These are phyloP conservation scores for Podospora comata DNA, from an alignment of 495 filamentous ascomycete species.

Conservation along the genomic window DNA sequence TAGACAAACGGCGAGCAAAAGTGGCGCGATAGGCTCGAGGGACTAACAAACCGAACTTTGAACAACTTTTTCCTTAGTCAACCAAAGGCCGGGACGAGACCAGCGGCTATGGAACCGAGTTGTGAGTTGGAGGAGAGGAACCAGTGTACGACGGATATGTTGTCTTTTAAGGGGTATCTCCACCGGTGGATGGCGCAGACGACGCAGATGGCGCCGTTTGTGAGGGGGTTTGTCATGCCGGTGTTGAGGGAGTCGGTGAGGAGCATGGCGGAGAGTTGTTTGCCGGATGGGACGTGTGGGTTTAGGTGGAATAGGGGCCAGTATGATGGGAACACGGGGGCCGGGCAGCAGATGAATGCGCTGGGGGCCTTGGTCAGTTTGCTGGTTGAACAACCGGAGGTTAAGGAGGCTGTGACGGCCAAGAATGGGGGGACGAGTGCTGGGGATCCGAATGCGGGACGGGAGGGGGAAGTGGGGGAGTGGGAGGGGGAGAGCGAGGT, in stretches of 20 bases:
- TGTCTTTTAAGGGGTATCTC: constrained; percentile 74
- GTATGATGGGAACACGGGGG: constrained; percentile 57
- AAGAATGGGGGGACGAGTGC: constrained; percentile 23
- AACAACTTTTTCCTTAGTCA: constrained; percentile 50
- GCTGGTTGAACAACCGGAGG: constrained; percentile 31
- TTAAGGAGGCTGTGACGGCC: constrained; percentile 19
- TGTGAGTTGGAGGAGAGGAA: constrained; percentile 54
- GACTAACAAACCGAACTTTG: constrained; percentile 53
- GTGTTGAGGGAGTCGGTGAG: constrained; percentile 60
- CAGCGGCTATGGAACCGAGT: constrained; percentile 49
- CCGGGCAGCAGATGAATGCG: constrained; percentile 67
- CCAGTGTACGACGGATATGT: constrained; percentile 64
- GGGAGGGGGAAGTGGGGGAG: constrained; percentile 18
- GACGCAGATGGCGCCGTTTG: constrained; percentile 65
- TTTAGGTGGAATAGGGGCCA: constrained; percentile 39
- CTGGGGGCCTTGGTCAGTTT: constrained; percentile 58
- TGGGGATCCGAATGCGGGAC: constrained; percentile 20
- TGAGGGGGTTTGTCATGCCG: constrained; percentile 56
- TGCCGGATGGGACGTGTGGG: constrained; percentile 61
- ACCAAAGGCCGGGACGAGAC: constrained; percentile 33
- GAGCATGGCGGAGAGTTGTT: constrained; percentile 65
- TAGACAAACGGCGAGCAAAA: constrained; percentile 40
- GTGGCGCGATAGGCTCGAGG: constrained; percentile 56
- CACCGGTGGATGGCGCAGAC: constrained; percentile 67
- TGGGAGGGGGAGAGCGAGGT: constrained; percentile 5